phyloP scores from a whole-genome alignment of 306 rosid genomes.

The Quercus rubra region DNA sequence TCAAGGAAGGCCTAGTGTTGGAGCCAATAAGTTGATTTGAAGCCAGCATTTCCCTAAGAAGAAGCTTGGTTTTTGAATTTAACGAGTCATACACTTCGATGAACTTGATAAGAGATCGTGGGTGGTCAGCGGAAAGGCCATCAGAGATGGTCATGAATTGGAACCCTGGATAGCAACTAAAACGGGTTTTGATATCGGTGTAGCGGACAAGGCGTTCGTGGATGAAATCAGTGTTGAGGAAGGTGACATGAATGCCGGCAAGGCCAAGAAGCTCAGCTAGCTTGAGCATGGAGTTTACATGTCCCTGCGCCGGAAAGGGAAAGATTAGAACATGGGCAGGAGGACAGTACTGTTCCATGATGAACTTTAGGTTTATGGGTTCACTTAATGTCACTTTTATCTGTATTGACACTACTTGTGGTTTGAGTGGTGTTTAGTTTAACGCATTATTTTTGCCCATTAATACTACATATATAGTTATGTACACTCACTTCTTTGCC shows the following conservation, averaged over 20 bases:
- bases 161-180: conserved; percentile 25
- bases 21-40: not conserved
- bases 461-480: too few relatives aligned
- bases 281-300: conserved; percentile 46
- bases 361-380: too few relatives aligned
- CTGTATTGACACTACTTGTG: too few relatives aligned
- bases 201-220: conserved; percentile 27
- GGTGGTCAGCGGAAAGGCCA: conserved; percentile 13
- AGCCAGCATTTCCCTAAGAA: conserved; percentile 16
- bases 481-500: too few relatives aligned
- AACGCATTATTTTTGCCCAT: too few relatives aligned
- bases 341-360: too few relatives aligned
- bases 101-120: not conserved
- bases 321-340: conserved; percentile 26
- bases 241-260: conserved; percentile 29
- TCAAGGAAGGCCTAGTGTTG: not conserved
- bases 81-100: not conserved
- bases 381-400: too few relatives aligned
- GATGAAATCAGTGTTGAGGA: conserved; percentile 36
- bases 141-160: conserved; percentile 41
- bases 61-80: conserved; percentile 13
- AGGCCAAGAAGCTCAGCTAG: conserved; percentile 46
- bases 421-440: too few relatives aligned
- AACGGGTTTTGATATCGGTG: conserved; percentile 18
- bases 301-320: conserved; percentile 36